Percentiles rank a stretch among this genome's conserved stretches.
Conservation (phyloP, 129 eudicot species). For the Kitagawia praeruptora region DNA sequence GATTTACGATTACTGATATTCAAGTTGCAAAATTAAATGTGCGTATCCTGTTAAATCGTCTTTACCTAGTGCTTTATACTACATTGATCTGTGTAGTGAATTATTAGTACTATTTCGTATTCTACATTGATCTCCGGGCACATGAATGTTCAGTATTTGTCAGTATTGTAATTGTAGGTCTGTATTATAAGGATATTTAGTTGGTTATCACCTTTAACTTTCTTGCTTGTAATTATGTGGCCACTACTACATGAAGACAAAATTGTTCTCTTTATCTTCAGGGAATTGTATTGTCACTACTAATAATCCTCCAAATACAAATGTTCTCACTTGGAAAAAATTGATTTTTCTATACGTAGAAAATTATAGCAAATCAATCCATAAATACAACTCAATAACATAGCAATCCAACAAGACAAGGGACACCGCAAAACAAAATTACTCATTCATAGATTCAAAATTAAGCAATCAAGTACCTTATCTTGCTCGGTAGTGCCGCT, state of each 20-base stretch:
- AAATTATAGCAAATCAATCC: no score
- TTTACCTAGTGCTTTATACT: neutral
- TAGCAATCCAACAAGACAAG: no score
- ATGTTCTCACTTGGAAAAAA: neutral
- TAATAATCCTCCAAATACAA: neutral
- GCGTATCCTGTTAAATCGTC: neutral
- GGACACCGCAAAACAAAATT: no score
- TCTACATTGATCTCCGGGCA: neutral
- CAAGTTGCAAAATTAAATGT: neutral
- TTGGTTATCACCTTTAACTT: neutral
- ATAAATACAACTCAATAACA: no score
- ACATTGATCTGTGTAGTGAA: neutral
- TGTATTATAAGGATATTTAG: neutral
- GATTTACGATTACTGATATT: neutral
- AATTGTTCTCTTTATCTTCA: neutral
- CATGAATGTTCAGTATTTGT: neutral
- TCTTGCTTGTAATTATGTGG: neutral
- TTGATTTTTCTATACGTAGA: no score
- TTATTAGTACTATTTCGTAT: neutral
- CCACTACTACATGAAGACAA: conserved; percentile 2
- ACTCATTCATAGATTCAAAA: no score
- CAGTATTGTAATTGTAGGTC: neutral
- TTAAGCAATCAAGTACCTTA: no score
- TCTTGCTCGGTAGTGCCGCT: no score
- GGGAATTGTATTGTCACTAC: neutral